Evolutionary conservation across 768 basidiomycete genomes (phyloP), one percentile per base, ranked within the genome.

Genomic region (Boletus vinaceobasis): DNA sequence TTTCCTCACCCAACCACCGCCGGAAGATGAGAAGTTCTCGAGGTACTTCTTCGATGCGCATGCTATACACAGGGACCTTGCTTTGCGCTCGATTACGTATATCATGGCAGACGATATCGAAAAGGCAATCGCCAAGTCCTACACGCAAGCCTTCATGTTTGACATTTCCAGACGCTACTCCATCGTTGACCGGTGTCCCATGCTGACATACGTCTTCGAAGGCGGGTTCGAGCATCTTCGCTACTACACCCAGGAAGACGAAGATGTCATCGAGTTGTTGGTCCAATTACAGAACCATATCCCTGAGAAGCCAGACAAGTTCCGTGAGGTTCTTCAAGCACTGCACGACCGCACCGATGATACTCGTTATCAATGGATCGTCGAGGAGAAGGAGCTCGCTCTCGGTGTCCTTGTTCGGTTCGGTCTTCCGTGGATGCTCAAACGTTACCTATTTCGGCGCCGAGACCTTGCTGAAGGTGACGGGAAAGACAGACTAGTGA

Each of bases 121-220:
- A 48, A 64, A 35, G 19, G 65, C 61, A 5, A 65, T 68, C 49
- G 27, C 27, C 9, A 63, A 43, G 53, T 68, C 66, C 26, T 58
- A 66, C 46, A 60, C n/a, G 23, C 59, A 57, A 29, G 52, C 64
- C 15, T 61, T 53, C 61, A 61, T 67, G 62, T 64, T 66, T 48
- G 66, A 69, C 3, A 48, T 66, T 29, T 64, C 66, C 42, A 64
- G 63, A 56, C 61, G 59, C 8, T 61, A 61, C 49, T 56, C 48
- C 39, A 56, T 69, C 51, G n/a, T 68, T 29, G 62, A 62, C 3
- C 59, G 57, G 15, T 65, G 60, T 43, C 66, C 65, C 52, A 64
- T 69, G 67, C 43, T 68, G 43, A 62, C 58, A 6, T 68, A 67
- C 38, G 66, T 68, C 44, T 60, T 68, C 36, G 67, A 68, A 1